Evolutionary conservation across 352 stramenopile species (phyloP).

Genomic region (Globisporangium sylvaticum): DNA sequence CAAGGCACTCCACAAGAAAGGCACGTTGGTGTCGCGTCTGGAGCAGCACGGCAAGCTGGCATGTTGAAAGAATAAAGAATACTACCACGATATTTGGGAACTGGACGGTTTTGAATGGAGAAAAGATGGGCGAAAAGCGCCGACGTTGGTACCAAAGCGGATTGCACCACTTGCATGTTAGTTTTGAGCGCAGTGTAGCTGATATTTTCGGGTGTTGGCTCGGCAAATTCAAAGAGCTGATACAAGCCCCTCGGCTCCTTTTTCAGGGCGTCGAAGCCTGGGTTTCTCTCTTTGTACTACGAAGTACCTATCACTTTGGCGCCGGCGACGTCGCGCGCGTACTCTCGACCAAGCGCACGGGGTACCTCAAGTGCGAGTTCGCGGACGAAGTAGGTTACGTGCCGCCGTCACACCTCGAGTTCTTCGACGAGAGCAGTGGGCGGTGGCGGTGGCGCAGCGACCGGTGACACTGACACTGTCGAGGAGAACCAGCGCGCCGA

Average conservation of each 20-base stretch:
- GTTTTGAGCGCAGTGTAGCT: too few relatives aligned
- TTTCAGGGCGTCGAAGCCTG: too few relatives aligned
- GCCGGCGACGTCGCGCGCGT: slow-evolving; percentile 69
- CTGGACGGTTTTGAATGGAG: neutral
- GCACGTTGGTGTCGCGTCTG: slow-evolving; percentile 74
- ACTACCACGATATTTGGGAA: neutral
- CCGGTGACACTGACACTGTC: slow-evolving; percentile 12
- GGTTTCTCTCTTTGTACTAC: too few relatives aligned
- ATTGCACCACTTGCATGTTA: too few relatives aligned
- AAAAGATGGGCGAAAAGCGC: neutral
- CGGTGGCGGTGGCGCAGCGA: slow-evolving; percentile 3
- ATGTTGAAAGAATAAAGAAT: too few relatives aligned
- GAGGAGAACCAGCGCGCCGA: slow-evolving; percentile 41
- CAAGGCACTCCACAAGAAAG: slow-evolving; percentile 75
- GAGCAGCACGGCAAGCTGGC: slow-evolving; percentile 16
- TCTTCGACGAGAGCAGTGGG: slow-evolving; percentile 40
- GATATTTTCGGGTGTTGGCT: too few relatives aligned
- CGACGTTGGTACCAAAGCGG: too few relatives aligned
- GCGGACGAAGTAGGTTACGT: slow-evolving; percentile 70
- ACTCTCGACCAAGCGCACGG: slow-evolving; percentile 72
- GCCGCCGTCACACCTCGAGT: slow-evolving; percentile 81
- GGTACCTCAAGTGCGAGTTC: slow-evolving; percentile 81
- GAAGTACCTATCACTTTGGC: too few relatives aligned
- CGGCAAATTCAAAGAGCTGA: too few relatives aligned
- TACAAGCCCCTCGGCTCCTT: too few relatives aligned